These are phyloP conservation scores for Apiosordaria backusii DNA, from an alignment of 495 filamentous ascomycete genomes.

Conservation along the genomic window DNA sequence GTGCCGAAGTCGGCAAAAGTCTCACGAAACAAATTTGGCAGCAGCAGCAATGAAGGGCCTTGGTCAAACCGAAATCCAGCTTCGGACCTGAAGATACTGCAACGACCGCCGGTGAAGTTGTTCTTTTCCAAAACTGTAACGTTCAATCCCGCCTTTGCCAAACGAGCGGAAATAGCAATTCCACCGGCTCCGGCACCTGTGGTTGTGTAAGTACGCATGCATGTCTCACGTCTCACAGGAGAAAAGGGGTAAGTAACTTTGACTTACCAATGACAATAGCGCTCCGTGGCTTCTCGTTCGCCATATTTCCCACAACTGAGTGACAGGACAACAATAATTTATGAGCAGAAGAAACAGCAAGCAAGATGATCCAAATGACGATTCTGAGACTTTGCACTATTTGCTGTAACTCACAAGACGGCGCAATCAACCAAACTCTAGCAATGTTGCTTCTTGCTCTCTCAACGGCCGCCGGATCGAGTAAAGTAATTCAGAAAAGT, in stretches of 20 bases:
- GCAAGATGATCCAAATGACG: background rate
- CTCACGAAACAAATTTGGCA: constrained; percentile 62
- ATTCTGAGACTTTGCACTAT: background rate
- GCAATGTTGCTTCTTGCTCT: no score
- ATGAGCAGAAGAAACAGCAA: background rate
- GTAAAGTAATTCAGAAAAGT: background rate
- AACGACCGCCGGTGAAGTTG: constrained; percentile 61
- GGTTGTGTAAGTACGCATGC: background rate
- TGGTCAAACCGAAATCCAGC: constrained; percentile 64
- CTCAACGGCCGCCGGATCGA: background rate
- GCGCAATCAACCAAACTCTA: background rate
- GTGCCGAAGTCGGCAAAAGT: constrained; percentile 63
- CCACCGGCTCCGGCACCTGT: constrained; percentile 65
- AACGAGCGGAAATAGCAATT: constrained; percentile 60
- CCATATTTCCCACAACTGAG: background rate
- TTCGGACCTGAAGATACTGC: constrained; percentile 52
- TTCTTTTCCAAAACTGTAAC: constrained; percentile 71
- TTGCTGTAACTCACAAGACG: background rate
- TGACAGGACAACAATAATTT: background rate
- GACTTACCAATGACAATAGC: constrained; percentile 19
- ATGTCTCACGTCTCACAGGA: background rate
- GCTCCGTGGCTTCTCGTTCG: constrained; percentile 4
- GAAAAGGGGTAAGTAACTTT: background rate
- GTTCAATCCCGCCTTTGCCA: constrained; percentile 60
- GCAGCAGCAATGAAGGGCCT: constrained; percentile 65